Evolutionary conservation across 345 rosid genomes (phyloP).

Genomic region (Arabis hirsuta): DNA sequence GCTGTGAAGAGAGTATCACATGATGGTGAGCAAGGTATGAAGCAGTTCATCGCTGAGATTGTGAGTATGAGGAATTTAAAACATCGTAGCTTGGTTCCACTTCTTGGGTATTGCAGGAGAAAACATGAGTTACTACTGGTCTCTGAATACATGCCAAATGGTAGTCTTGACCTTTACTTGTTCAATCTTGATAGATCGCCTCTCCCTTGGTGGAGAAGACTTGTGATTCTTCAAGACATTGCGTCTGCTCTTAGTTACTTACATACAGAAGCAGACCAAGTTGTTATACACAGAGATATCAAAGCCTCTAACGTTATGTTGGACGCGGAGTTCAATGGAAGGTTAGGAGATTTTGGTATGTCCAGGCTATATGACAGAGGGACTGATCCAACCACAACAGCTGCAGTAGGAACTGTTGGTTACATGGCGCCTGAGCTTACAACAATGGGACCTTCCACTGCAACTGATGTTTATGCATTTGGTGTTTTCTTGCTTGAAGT

Average conservation of each 20-base stretch:
- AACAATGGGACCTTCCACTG: slow-evolving; percentile 49
- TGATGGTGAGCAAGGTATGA: slow-evolving; percentile 55
- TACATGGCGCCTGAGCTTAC: slow-evolving; percentile 59
- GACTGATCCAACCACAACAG: slow-evolving; percentile 63
- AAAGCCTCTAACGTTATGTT: slow-evolving; percentile 57
- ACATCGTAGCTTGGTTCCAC: slow-evolving; percentile 59
- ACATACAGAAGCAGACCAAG: slow-evolving; percentile 61
- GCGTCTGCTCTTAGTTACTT: slow-evolving; percentile 55
- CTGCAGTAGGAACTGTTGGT: slow-evolving; percentile 84
- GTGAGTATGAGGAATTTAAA: slow-evolving; percentile 51
- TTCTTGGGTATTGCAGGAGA: slow-evolving; percentile 62
- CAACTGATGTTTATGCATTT: slow-evolving; percentile 54
- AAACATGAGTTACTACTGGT: slow-evolving; percentile 56
- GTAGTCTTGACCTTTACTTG: slow-evolving; percentile 57
- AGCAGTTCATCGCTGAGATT: slow-evolving; percentile 57
- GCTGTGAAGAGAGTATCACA: slow-evolving; percentile 66
- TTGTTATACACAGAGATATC: slow-evolving; percentile 59
- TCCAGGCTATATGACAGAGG: slow-evolving; percentile 84
- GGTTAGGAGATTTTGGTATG: slow-evolving; percentile 91
- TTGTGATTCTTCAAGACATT: slow-evolving; percentile 47
- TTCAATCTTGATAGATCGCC: slow-evolving; percentile 20
- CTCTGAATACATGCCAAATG: slow-evolving; percentile 64
- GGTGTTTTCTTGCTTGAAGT: slow-evolving; percentile 58
- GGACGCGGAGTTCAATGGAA: slow-evolving; percentile 70
- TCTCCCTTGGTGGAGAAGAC: slow-evolving; percentile 54